phyloP scores from a whole-genome alignment of 257 asterid species.

The Petunia secreta region DNA sequence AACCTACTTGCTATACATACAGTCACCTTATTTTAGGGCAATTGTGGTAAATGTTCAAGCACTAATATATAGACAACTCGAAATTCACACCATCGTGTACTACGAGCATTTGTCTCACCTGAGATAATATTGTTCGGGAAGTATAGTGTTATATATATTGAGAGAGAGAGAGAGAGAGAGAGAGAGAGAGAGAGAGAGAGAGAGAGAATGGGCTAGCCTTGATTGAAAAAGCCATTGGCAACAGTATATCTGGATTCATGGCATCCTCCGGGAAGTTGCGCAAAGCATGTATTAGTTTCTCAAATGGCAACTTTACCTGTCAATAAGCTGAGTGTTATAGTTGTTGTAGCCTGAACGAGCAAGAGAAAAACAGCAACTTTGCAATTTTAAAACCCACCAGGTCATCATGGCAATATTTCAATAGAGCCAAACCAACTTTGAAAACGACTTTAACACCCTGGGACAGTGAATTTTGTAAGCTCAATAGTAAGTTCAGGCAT shows the following conservation, averaged over 20 bases:
- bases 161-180: not conserved
- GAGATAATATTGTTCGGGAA: not conserved
- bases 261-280: conserved; percentile 96
- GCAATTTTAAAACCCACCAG: conserved; percentile 54
- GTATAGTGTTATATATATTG: not conserved
- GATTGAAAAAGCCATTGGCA: conserved; percentile 88
- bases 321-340: not conserved
- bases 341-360: conserved; percentile 19
- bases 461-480: conserved; percentile 30
- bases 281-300: conserved; percentile 81
- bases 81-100: not conserved
- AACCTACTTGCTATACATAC: not conserved
- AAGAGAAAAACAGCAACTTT: conserved; percentile 18
- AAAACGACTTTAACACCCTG: conserved; percentile 92
- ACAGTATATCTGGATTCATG: conserved; percentile 83
- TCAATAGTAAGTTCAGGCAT: conserved; percentile 26
- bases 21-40: not conserved
- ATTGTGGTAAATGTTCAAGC: not conserved
- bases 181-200: conserved; percentile 18
- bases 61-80: not conserved
- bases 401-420: conserved; percentile 92
- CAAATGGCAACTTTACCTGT: conserved; percentile 93
- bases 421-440: conserved; percentile 88
- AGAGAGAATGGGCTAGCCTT: conserved; percentile 53
- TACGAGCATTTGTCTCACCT: conserved; percentile 17